phyloP scores from a whole-genome alignment of 2,329 filamentous ascomycete genomes.

The Paecilomyces variotii region DNA sequence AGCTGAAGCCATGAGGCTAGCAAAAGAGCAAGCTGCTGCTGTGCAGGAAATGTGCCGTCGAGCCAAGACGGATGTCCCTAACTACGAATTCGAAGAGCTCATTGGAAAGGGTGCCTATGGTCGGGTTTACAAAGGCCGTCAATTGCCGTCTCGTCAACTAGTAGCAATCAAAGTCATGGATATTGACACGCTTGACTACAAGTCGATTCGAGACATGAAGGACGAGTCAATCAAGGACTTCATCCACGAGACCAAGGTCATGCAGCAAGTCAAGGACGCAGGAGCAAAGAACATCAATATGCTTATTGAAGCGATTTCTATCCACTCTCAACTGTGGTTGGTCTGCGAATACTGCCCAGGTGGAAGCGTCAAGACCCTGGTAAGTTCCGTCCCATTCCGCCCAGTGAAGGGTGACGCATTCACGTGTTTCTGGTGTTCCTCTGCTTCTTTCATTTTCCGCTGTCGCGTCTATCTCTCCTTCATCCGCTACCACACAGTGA shows the following conservation, averaged over 20 bases:
- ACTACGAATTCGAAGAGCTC: constrained; percentile 43
- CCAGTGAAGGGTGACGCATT: background rate
- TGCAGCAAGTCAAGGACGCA: constrained; percentile 55
- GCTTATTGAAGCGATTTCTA: constrained; percentile 55
- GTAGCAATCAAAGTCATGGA: constrained; percentile 47
- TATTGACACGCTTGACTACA: constrained; percentile 42
- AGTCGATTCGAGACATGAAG: constrained; percentile 36
- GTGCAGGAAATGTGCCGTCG: constrained; percentile 41
- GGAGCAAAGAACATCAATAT: constrained; percentile 57
- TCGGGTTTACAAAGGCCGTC: constrained; percentile 42
- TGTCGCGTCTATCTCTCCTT: background rate
- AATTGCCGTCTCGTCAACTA: constrained; percentile 30
- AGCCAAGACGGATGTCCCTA: constrained; percentile 36
- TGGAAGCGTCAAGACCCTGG: constrained; percentile 57
- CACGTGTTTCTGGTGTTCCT: background rate
- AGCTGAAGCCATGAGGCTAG: constrained; percentile 40
- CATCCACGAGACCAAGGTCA: constrained; percentile 54
- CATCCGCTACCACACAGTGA: background rate
- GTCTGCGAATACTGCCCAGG: constrained; percentile 60
- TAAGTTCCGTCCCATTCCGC: constrained; percentile 29
- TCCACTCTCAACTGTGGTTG: constrained; percentile 59
- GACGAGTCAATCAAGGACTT: constrained; percentile 48
- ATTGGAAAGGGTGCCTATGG: constrained; percentile 46
- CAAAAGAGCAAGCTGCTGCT: constrained; percentile 37
- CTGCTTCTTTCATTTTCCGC: background rate